Percentiles rank a stretch among this genome's conserved stretches.
These are phyloP conservation scores for Haematococcus sp. DNA, from an alignment of 139 green algal genomes.

Conservation along the genomic window DNA sequence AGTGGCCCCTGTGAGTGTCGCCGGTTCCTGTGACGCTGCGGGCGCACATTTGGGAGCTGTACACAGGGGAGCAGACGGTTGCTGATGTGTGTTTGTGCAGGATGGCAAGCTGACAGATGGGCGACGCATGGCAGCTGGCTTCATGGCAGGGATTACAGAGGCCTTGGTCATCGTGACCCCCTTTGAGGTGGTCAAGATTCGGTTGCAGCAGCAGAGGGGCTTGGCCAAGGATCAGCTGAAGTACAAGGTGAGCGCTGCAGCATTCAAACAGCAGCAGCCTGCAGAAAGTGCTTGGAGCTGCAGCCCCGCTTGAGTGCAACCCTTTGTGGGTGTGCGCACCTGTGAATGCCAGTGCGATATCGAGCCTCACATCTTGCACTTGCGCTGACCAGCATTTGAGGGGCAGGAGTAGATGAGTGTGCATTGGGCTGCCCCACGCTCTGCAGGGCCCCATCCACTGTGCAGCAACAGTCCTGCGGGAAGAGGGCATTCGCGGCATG, in stretches of 20 bases:
- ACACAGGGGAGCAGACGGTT: background rate
- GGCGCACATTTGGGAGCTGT: background rate
- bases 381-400: no score
- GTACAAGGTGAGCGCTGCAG: slow-evolving; percentile 16
- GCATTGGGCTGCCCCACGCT: no score
- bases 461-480: slow-evolving; percentile 71
- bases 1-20: no score
- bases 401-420: no score
- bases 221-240: slow-evolving; percentile 13
- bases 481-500: slow-evolving; percentile 83
- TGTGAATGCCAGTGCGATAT: no score
- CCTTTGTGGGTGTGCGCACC: no score
- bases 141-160: slow-evolving; percentile 85
- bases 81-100: background rate
- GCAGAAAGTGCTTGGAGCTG: no score
- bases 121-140: slow-evolving; percentile 70
- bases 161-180: slow-evolving; percentile 93
- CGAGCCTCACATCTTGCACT: no score
- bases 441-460: slow-evolving; percentile 80
- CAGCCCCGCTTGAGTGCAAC: no score
- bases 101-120: slow-evolving; percentile 12
- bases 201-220: slow-evolving; percentile 90
- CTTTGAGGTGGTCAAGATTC: slow-evolving; percentile 96
- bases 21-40: no score
- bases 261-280: no score